Percentiles rank a stretch among this genome's conserved stretches.
phyloP scores from a whole-genome alignment of 1,284 basidiomycete species.

The Takashimella koratensis region DNA sequence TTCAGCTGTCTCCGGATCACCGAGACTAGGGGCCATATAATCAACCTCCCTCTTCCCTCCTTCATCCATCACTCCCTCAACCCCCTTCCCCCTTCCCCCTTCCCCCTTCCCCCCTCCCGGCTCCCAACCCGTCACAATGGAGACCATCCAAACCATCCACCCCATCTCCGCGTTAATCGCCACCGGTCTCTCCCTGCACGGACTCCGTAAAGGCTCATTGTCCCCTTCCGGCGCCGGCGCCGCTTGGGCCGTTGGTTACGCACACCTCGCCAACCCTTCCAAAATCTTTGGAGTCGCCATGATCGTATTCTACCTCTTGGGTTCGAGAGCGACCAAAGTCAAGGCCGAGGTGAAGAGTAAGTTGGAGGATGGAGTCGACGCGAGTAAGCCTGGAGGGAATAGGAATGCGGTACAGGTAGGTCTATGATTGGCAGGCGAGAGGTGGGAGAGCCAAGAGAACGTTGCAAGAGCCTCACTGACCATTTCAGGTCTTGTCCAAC shows the following conservation, averaged over 20 bases:
- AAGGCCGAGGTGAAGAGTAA: constrained; percentile 59
- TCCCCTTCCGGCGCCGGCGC: constrained; percentile 56
- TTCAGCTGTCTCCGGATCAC: too few species aligned
- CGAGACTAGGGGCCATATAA: too few species aligned
- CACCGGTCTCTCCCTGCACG: constrained; percentile 53
- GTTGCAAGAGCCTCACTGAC: not conserved
- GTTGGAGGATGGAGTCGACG: constrained; percentile 74
- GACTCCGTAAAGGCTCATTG: constrained; percentile 53
- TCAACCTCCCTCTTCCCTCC: not conserved
- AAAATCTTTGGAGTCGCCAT: constrained; percentile 64
- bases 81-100: not conserved
- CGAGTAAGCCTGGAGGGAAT: constrained; percentile 58
- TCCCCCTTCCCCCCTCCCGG: too few species aligned
- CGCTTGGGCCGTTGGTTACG: constrained; percentile 67
- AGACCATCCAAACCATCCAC: too few species aligned
- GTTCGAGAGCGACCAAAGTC: constrained; percentile 76
- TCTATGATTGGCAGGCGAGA: not conserved
- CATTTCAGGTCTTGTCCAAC: constrained; percentile 68
- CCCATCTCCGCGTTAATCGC: constrained; percentile 52
- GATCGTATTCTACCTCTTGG: constrained; percentile 76
- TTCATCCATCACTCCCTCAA: not conserved
- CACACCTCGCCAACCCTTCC: constrained; percentile 45
- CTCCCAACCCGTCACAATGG: too few species aligned
- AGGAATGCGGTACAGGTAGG: constrained; percentile 67
- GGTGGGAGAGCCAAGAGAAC: not conserved